Conservation (phyloP, 441 rosid genomes). For the Macaranga tanarius region DNA sequence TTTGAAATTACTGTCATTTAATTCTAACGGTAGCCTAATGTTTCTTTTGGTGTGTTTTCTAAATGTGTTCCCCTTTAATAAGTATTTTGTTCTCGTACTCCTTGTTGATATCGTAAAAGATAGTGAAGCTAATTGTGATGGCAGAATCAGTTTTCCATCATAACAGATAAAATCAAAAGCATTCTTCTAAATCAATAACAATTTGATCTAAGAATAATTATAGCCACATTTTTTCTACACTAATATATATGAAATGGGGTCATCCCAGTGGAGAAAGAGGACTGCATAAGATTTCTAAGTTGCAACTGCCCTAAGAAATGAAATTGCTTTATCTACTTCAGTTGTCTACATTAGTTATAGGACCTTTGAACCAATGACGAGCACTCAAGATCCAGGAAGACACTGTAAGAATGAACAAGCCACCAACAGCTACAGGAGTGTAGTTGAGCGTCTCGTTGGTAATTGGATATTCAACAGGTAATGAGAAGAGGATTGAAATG, state of each 20-base stretch:
- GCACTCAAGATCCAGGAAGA: constrained; percentile 74
- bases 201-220: too few relatives aligned
- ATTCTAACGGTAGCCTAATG: too few relatives aligned
- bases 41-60: too few relatives aligned
- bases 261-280: neutral
- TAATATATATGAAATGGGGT: neutral
- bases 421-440: constrained; percentile 91
- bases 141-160: neutral
- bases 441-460: constrained; percentile 82
- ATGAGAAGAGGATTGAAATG: constrained; percentile 84
- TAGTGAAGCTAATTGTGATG: neutral
- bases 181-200: neutral
- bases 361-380: constrained; percentile 88
- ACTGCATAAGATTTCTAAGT: neutral
- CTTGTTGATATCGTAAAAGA: neutral
- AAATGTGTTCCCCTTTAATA: too few relatives aligned
- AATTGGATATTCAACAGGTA: constrained; percentile 87
- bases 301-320: neutral
- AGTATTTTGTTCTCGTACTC: too few relatives aligned
- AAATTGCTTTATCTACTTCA: constrained; percentile 8
- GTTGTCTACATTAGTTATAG: constrained; percentile 55
- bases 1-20: too few relatives aligned
- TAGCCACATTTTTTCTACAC: neutral
- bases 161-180: too few relatives aligned
- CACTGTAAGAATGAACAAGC: constrained; percentile 54